Evolutionary conservation across 1,284 basidiomycete species (phyloP).

Genomic region (Fomes fomentarius): DNA sequence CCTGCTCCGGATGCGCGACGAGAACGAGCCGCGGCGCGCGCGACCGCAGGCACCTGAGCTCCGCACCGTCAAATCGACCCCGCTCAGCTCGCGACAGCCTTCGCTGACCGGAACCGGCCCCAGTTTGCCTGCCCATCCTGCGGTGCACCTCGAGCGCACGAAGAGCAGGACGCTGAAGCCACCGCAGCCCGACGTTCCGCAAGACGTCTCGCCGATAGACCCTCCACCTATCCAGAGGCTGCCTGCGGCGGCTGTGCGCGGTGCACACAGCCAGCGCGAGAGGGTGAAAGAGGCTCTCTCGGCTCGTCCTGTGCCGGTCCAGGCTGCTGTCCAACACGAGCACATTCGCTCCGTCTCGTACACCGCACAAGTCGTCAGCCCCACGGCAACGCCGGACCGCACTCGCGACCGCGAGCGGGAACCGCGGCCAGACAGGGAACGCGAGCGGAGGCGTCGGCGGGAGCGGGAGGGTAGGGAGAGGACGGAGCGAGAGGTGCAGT

Average conservation of each 20-base stretch:
- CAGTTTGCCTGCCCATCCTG: not conserved
- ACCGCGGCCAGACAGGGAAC: not conserved
- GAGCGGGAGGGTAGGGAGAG: conserved; percentile 7
- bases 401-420: not conserved
- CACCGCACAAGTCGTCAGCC: conserved; percentile 9
- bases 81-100: conserved; percentile 8
- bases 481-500: conserved; percentile 12
- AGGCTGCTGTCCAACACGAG: not conserved
- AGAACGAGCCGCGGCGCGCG: conserved; percentile 5
- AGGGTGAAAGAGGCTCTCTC: not conserved
- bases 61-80: conserved; percentile 10
- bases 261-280: not conserved
- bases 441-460: not conserved
- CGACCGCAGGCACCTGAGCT: not conserved
- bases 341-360: conserved; percentile 3
- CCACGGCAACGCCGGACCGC: not conserved
- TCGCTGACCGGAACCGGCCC: not conserved
- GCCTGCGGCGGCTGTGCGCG: not conserved
- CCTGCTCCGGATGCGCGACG: no score
- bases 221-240: conserved; percentile 10
- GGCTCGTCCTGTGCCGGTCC: not conserved
- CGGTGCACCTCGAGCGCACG: not conserved
- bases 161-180: conserved; percentile 1
- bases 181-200: conserved; percentile 15
- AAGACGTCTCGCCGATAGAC: conserved; percentile 15